Evolutionary conservation across 2,329 filamentous ascomycete genomes (phyloP).

Genomic region (Trichoderma guizhouense): DNA sequence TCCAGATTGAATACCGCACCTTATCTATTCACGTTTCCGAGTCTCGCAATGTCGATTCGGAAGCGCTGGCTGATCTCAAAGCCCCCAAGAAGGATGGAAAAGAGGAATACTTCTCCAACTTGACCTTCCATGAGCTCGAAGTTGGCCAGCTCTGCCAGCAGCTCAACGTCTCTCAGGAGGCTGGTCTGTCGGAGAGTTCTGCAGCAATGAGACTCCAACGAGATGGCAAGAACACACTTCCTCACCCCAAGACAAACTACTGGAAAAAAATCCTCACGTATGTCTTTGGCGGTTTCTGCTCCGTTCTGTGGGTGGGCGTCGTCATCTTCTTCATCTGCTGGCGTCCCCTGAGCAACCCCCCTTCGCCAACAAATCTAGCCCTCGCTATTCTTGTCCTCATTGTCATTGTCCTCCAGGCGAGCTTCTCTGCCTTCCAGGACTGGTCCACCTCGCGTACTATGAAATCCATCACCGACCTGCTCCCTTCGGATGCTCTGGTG

Average conservation of each 20-base stretch:
- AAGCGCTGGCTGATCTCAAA: slow-evolving; percentile 23
- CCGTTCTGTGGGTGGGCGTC: slow-evolving; percentile 45
- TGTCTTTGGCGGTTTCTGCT: slow-evolving; percentile 47
- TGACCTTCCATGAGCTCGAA: slow-evolving; percentile 38
- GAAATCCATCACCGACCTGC: slow-evolving; percentile 44
- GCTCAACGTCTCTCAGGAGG: slow-evolving; percentile 34
- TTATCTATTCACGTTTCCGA: slow-evolving; percentile 40
- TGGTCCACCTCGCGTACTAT: slow-evolving; percentile 46
- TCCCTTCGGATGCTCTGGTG: slow-evolving; percentile 43
- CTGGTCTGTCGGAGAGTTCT: slow-evolving; percentile 35
- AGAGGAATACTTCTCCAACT: slow-evolving; percentile 43
- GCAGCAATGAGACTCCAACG: slow-evolving; percentile 35
- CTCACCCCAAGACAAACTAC: slow-evolving; percentile 42
- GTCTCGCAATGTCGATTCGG: slow-evolving; percentile 31
- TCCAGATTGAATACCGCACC: slow-evolving; percentile 41
- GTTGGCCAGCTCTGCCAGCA: slow-evolving; percentile 37
- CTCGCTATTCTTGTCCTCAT: slow-evolving; percentile 46
- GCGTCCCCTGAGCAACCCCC: slow-evolving; percentile 44
- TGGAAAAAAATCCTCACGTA: slow-evolving; percentile 40
- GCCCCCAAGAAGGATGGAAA: slow-evolving; percentile 31
- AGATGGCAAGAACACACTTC: slow-evolving; percentile 42
- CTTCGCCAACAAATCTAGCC: slow-evolving; percentile 42
- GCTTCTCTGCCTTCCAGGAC: slow-evolving; percentile 46
- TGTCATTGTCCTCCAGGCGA: slow-evolving; percentile 45
- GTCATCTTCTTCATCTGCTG: slow-evolving; percentile 49